These are phyloP conservation scores for Roridomyces roridus DNA, from an alignment of 768 basidiomycete species.

Conservation along the genomic window DNA sequence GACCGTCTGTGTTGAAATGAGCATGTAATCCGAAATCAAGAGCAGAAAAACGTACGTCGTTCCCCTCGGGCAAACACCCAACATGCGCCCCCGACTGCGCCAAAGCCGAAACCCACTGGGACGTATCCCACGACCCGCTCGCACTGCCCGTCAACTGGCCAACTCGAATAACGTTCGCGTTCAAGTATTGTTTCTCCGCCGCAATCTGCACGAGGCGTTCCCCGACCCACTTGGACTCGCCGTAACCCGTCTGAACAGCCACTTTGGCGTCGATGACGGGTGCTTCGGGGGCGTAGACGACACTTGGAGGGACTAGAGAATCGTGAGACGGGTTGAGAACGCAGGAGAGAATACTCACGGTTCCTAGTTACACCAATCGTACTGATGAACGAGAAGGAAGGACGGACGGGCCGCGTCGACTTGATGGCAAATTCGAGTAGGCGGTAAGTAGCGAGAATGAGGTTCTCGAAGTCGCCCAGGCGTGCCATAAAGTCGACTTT, in stretches of 20 bases:
- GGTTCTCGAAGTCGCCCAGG: slow-evolving; percentile 32
- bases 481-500: slow-evolving; percentile 35
- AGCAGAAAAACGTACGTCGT: background rate
- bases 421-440: slow-evolving; percentile 39
- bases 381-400: slow-evolving; percentile 15
- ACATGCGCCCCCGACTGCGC: background rate
- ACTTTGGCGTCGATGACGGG: slow-evolving; percentile 14
- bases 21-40: background rate
- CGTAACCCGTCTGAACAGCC: slow-evolving; percentile 30
- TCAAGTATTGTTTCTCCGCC: background rate
- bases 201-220: slow-evolving; percentile 26
- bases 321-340: background rate
- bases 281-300: background rate
- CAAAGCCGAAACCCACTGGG: slow-evolving; percentile 8
- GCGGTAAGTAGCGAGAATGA: slow-evolving; percentile 31
- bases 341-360: background rate
- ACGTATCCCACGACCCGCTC: slow-evolving; percentile 5
- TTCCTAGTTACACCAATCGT: slow-evolving; percentile 7
- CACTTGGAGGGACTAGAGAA: background rate
- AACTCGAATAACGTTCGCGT: slow-evolving; percentile 8
- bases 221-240: slow-evolving; percentile 37
- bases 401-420: background rate
- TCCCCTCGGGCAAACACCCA: slow-evolving; percentile 12
- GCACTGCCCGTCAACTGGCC: slow-evolving; percentile 4
- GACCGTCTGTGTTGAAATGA: background rate